Conservation (phyloP, 768 basidiomycete species). For the Asterophora parasitica region DNA sequence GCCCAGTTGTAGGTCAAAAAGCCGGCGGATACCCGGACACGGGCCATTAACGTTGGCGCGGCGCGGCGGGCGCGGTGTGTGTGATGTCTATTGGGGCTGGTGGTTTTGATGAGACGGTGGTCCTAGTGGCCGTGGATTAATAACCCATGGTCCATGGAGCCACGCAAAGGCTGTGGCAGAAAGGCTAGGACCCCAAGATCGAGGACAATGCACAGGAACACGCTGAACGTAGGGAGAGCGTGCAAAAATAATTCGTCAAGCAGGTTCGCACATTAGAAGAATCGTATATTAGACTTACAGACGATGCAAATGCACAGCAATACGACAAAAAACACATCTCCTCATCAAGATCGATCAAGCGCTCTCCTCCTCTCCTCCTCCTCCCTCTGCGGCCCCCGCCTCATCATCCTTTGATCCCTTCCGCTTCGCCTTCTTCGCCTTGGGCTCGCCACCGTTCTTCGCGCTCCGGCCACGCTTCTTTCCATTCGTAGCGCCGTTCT, state of each 20-base stretch:
- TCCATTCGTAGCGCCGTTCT: not conserved
- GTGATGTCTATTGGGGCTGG: no score
- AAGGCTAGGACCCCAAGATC: no score
- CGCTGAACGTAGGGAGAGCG: no score
- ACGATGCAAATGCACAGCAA: not conserved
- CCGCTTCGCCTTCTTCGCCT: conserved; percentile 3
- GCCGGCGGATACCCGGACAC: conserved; percentile 26
- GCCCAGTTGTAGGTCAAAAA: conserved; percentile 37
- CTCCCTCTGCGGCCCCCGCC: not conserved
- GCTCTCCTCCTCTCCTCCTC: not conserved
- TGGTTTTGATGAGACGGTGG: no score
- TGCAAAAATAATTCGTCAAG: no score
- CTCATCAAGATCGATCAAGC: not conserved
- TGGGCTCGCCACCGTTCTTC: conserved; percentile 1
- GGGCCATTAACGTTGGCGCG: not conserved
- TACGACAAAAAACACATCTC: not conserved
- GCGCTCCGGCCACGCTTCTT: conserved; percentile 1
- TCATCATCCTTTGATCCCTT: not conserved
- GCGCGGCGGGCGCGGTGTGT: not conserved
- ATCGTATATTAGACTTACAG: conserved; percentile 1
- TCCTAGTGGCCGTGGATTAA: no score
- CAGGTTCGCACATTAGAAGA: not conserved
- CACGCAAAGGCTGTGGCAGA: no score
- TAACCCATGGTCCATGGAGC: no score
- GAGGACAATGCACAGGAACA: no score